Evolutionary conservation across 2,329 filamentous ascomycete species (phyloP), one percentile per base, ranked within the genome.

Genomic region (Penicillium palitans): DNA sequence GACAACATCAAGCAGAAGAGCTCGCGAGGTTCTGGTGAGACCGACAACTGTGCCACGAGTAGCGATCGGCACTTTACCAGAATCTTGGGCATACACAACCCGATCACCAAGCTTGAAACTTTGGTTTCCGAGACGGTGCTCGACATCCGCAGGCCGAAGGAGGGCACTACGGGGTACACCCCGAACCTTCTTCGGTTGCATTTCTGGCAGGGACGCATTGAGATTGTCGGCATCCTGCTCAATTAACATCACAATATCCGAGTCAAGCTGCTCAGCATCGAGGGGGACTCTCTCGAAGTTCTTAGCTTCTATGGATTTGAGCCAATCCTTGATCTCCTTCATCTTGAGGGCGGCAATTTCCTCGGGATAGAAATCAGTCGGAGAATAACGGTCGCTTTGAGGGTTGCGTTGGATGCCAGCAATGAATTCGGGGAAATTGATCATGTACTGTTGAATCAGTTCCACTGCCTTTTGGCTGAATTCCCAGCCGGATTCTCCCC

Each of bases 251-350:
- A 98, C 95, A 15, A 92, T 85, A 59, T 92, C 89, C 0, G 92
- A 96, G 74, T 99, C 95, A 5, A 99, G 87, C 74, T 99, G 96
- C 73, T 97, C 91, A 1, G 95, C 95, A 68, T 99, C 95, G 15
- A 99, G 84, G 24, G 95, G 93, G n/a, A 99, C 95, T 64, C 88
- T 88, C 75, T 98, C 93, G 66, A 99, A 96, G 65, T 88, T 90
- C 82, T 91, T 96, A 0, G 90, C 90, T 74, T 97, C 90, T 47
- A 96, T 85, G 42, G 87, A 87, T 80, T 98, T 99, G 51, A 99
- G 82, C 93, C 93, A 99, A 35, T 88, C 86, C 27, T 87, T 90
- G 61, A 99, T 96, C 73, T 98, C 95, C 79, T 96, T 96, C 72
- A 99, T 89, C 71, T 91, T 91, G 48, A 84, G 76, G 51, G 87